Evolutionary conservation across 139 green algal species (phyloP).

Genomic region (Zygnema cylindricum): DNA sequence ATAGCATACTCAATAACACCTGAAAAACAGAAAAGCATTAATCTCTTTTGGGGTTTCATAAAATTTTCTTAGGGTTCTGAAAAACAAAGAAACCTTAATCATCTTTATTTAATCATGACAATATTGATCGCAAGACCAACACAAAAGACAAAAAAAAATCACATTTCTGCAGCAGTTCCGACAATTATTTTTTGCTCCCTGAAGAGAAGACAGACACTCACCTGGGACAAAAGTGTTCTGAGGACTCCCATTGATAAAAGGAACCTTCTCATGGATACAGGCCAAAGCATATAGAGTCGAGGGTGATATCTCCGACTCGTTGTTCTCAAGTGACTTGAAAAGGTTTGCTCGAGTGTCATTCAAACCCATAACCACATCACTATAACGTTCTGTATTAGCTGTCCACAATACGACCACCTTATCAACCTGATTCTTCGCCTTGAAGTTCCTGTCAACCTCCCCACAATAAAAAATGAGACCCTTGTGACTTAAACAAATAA

Average conservation of each 20-base stretch:
- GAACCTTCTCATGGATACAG: constrained; percentile 88
- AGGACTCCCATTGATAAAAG: constrained; percentile 98
- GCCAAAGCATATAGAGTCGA: constrained; percentile 93
- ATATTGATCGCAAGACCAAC: too few relatives aligned
- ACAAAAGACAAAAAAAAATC: too few relatives aligned
- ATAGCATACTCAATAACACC: constrained; percentile 83
- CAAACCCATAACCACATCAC: constrained; percentile 83
- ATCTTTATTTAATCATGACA: too few relatives aligned
- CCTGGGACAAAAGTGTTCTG: constrained; percentile 91
- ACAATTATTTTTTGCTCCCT: too few relatives aligned
- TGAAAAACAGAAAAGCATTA: too few relatives aligned
- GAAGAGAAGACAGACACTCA: too few relatives aligned
- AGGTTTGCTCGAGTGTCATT: constrained; percentile 97
- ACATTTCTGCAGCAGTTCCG: too few relatives aligned
- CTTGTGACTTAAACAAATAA: too few relatives aligned
- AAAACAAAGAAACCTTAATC: too few relatives aligned
- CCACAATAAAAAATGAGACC: too few relatives aligned
- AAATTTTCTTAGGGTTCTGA: too few relatives aligned
- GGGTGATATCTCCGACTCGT: constrained; percentile 92
- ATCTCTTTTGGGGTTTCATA: too few relatives aligned
- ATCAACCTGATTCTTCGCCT: constrained; percentile 65
- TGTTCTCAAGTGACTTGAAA: constrained; percentile 79
- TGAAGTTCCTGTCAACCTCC: constrained; percentile 65
- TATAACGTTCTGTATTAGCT: constrained; percentile 98
- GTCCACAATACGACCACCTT: constrained; percentile 94